Conservation (phyloP, 352 stramenopile species). For the Globisporangium parvum region DNA sequence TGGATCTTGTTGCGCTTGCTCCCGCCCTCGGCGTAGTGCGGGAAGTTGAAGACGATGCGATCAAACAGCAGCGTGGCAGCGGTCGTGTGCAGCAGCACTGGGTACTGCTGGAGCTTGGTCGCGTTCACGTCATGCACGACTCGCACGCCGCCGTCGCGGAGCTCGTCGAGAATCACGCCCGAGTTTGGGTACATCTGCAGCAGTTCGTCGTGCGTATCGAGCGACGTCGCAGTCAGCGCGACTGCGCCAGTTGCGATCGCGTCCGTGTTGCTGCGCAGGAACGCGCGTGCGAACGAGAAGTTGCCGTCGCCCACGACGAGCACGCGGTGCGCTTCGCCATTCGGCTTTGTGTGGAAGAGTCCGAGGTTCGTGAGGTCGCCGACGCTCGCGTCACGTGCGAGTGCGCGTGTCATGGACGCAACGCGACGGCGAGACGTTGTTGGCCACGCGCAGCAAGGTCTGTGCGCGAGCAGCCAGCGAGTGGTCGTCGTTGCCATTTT, state of each 20-base stretch:
- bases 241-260: constrained; percentile 15
- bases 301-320: constrained; percentile 82
- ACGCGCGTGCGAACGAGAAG: constrained; percentile 77
- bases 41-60: constrained; percentile 86
- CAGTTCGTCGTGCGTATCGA: constrained; percentile 64
- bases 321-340: constrained; percentile 20
- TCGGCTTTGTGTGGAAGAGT: constrained; percentile 12
- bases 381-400: constrained; percentile 1
- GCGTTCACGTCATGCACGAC: constrained; percentile 73
- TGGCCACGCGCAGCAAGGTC: too few species aligned
- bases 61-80: constrained; percentile 26
- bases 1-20: constrained; percentile 82
- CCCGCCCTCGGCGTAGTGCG: constrained; percentile 71
- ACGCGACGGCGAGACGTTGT: too few species aligned
- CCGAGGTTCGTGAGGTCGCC: constrained; percentile 59
- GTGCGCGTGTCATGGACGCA: neutral
- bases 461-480: too few species aligned
- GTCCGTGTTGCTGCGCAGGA: constrained; percentile 43
- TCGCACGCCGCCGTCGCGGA: constrained; percentile 33
- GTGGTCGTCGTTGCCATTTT: too few species aligned
- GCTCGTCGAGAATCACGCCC: constrained; percentile 41
- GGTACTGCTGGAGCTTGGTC: constrained; percentile 48
- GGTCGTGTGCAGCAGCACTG: constrained; percentile 4
- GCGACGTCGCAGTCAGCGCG: constrained; percentile 51
- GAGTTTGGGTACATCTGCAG: constrained; percentile 70